phyloP scores from a whole-genome alignment of 2,329 filamentous ascomycete species.

The Elsinoe perseae region DNA sequence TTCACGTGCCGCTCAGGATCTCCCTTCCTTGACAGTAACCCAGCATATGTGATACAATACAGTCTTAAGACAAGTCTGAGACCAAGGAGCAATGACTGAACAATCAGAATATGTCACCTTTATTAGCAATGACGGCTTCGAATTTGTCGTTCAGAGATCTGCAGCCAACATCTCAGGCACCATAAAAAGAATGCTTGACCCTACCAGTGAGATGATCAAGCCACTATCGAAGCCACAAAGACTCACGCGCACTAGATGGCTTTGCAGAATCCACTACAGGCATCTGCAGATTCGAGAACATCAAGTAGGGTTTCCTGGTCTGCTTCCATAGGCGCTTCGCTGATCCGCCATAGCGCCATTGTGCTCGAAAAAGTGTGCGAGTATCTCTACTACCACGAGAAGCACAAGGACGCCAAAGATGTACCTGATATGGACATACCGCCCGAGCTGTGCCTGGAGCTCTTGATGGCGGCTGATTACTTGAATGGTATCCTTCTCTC shows the following conservation, averaged over 20 bases:
- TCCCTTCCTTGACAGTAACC: too few relatives aligned
- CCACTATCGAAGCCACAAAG: background rate
- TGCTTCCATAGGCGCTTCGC: too few relatives aligned
- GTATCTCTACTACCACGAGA: slow-evolving; percentile 77
- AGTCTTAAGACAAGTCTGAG: too few relatives aligned
- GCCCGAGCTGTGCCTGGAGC: slow-evolving; percentile 67
- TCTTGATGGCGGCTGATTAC: slow-evolving; percentile 71
- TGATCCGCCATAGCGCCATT: slow-evolving; percentile 47
- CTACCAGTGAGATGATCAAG: slow-evolving; percentile 46
- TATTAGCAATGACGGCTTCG: slow-evolving; percentile 65
- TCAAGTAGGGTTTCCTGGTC: slow-evolving; percentile 56
- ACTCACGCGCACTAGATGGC: slow-evolving; percentile 39
- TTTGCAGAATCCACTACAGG: slow-evolving; percentile 59
- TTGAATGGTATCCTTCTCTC: slow-evolving; percentile 49
- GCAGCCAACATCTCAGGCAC: slow-evolving; percentile 62
- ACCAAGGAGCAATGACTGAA: slow-evolving; percentile 25
- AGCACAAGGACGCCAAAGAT: slow-evolving; percentile 60
- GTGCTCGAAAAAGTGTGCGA: slow-evolving; percentile 75
- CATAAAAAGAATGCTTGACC: slow-evolving; percentile 68
- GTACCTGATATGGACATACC: slow-evolving; percentile 76
- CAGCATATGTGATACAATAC: too few relatives aligned
- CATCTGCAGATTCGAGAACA: slow-evolving; percentile 61
- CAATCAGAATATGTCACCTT: slow-evolving; percentile 66
- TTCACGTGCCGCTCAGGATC: too few relatives aligned
- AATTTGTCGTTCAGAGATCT: slow-evolving; percentile 66